phyloP scores from a whole-genome alignment of 495 filamentous ascomycete genomes.

The Aspergillus leporis region DNA sequence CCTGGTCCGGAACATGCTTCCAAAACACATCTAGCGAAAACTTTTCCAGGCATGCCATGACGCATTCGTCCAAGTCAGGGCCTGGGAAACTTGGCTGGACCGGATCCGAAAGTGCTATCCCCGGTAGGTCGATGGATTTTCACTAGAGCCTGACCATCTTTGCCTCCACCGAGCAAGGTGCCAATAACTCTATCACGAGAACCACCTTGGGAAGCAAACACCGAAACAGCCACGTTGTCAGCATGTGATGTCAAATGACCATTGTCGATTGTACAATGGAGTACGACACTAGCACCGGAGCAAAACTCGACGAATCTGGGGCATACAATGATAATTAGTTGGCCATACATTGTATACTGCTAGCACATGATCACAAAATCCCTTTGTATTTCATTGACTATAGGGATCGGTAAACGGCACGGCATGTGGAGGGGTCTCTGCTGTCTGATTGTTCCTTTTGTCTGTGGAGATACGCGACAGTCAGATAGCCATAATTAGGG shows the following conservation, averaged over 20 bases:
- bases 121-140: neutral
- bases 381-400: neutral
- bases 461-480: neutral
- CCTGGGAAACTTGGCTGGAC: neutral
- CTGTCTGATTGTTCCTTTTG: neutral
- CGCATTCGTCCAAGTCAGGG: conserved; percentile 1
- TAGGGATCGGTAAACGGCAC: neutral
- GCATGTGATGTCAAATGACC: neutral
- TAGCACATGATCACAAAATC: neutral
- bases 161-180: neutral
- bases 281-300: neutral
- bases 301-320: neutral
- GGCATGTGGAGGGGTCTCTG: neutral
- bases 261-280: neutral
- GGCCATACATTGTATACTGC: neutral
- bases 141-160: neutral
- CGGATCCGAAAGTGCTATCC: neutral
- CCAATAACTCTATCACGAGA: neutral
- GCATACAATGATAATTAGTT: neutral
- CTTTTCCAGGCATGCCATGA: neutral
- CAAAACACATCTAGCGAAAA: neutral
- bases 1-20: neutral
- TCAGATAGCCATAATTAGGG: neutral
- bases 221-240: neutral
- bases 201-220: neutral